phyloP scores from a whole-genome alignment of 1,139 yeast species.

The Schizosaccharomyces versatilis region DNA sequence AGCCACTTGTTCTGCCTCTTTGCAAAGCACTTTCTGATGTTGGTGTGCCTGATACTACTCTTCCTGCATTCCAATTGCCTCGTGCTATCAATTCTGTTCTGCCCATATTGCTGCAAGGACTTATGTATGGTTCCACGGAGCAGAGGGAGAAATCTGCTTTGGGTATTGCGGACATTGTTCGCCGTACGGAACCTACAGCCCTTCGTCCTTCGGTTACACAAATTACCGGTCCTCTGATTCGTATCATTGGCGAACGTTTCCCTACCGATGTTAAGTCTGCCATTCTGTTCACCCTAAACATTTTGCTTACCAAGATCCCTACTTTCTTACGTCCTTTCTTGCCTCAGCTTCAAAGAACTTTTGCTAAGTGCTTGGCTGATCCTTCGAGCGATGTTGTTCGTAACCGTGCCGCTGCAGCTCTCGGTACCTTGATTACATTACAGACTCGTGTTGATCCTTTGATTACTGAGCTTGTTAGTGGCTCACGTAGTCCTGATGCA shows the following conservation, averaged over 20 bases:
- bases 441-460: slow-evolving; percentile 91
- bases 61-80: slow-evolving; percentile 55
- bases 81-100: slow-evolving; percentile 72
- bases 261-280: slow-evolving; percentile 80
- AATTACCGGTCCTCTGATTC: slow-evolving; percentile 90
- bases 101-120: slow-evolving; percentile 83
- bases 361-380: slow-evolving; percentile 76
- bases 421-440: slow-evolving; percentile 65
- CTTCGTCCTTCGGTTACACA: slow-evolving; percentile 78
- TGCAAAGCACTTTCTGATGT: slow-evolving; percentile 48
- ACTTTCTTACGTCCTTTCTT: slow-evolving; percentile 82
- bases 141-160: slow-evolving; percentile 71
- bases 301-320: slow-evolving; percentile 62
- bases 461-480: slow-evolving; percentile 20
- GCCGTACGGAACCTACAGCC: slow-evolving; percentile 59
- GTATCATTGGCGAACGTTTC: slow-evolving; percentile 93
- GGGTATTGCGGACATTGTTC: slow-evolving; percentile 73
- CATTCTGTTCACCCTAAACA: slow-evolving; percentile 61
- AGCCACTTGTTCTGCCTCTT: slow-evolving; percentile 56
- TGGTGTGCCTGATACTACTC: slow-evolving; percentile 40
- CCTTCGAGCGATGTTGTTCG: slow-evolving; percentile 49
- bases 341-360: slow-evolving; percentile 93
- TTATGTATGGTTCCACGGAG: slow-evolving; percentile 75
- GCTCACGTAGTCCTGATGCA: slow-evolving; percentile 8
- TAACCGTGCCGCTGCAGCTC: slow-evolving; percentile 64